Conservation (phyloP, 1,284 basidiomycete genomes). For the Microstroma glucosiphilum region DNA sequence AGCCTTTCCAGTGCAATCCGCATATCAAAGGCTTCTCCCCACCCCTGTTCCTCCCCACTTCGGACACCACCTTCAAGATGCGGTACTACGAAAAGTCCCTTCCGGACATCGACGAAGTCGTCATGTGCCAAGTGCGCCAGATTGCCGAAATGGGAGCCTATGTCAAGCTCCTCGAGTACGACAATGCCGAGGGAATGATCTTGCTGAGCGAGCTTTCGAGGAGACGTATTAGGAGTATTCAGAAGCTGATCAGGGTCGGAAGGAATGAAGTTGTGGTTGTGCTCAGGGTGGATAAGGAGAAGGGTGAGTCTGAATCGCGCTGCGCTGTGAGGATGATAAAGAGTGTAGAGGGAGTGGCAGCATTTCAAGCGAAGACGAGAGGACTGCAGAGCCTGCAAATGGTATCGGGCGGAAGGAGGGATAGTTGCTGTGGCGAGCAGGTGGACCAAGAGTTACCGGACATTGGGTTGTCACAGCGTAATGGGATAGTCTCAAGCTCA, state of each 20-base stretch:
- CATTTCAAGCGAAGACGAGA: background rate
- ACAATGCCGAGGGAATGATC: slow-evolving; percentile 99
- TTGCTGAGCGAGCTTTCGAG: slow-evolving; percentile 91
- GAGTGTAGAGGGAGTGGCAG: background rate
- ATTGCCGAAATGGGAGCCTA: slow-evolving; percentile 99
- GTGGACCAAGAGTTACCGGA: too few species aligned
- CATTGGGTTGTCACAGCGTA: too few species aligned
- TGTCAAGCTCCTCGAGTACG: slow-evolving; percentile 96
- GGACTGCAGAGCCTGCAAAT: too few species aligned
- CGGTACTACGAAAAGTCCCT: slow-evolving; percentile 50
- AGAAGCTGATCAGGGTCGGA: slow-evolving; percentile 95
- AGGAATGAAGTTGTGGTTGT: slow-evolving; percentile 99
- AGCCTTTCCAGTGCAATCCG: too few species aligned
- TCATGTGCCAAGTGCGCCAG: slow-evolving; percentile 98
- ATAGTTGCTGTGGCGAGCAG: too few species aligned
- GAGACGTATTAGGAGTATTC: slow-evolving; percentile 92
- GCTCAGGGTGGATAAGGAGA: slow-evolving; percentile 96
- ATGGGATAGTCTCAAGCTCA: too few species aligned
- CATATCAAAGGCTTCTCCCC: too few species aligned
- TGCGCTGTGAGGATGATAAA: background rate
- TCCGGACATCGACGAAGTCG: slow-evolving; percentile 76
- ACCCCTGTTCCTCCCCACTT: too few species aligned
- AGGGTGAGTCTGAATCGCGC: slow-evolving; percentile 64
- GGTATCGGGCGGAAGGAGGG: too few species aligned
- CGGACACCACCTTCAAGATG: slow-evolving; percentile 25